Evolutionary conservation across 352 stramenopile species (phyloP).

Genomic region (Elongisporangium prolatum): DNA sequence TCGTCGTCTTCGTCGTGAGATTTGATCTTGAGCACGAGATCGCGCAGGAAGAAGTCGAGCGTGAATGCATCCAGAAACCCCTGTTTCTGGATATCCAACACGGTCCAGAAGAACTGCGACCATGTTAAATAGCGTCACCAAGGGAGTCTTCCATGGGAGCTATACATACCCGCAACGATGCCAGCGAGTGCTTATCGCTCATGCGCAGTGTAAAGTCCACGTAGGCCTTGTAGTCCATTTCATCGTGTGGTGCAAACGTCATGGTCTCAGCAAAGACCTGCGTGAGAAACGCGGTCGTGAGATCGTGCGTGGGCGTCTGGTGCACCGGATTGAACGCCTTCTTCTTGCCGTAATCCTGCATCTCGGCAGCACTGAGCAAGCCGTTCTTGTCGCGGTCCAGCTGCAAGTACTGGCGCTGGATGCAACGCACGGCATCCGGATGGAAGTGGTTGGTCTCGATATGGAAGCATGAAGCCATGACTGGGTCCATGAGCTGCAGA

Average conservation of each 20-base stretch:
- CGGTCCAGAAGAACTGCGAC: slow-evolving; percentile 57
- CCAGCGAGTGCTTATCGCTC: slow-evolving; percentile 27
- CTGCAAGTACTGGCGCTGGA: slow-evolving; percentile 60
- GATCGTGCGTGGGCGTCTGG: slow-evolving; percentile 44
- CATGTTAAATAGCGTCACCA: background rate
- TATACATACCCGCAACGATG: slow-evolving; percentile 34
- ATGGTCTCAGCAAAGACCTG: slow-evolving; percentile 51
- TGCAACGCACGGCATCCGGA: slow-evolving; percentile 22
- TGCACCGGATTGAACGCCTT: slow-evolving; percentile 51
- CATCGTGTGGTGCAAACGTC: slow-evolving; percentile 34
- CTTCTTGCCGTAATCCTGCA: slow-evolving; percentile 61
- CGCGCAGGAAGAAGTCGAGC: slow-evolving; percentile 57
- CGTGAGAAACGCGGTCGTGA: slow-evolving; percentile 44
- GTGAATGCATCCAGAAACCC: slow-evolving; percentile 56
- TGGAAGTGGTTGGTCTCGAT: slow-evolving; percentile 25
- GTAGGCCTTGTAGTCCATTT: slow-evolving; percentile 63
- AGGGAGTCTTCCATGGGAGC: background rate
- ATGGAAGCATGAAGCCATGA: slow-evolving; percentile 24
- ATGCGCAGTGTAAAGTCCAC: slow-evolving; percentile 59
- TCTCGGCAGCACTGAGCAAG: slow-evolving; percentile 39
- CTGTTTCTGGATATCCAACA: slow-evolving; percentile 69
- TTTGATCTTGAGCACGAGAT: slow-evolving; percentile 42
- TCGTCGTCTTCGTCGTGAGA: slow-evolving; percentile 20
- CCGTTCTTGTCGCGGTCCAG: slow-evolving; percentile 60
- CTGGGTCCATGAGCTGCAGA: slow-evolving; percentile 29